Base-by-base conservation (phyloP, 192 early-diverging fungal genomes). In the Geranomyces michiganensis region DNA sequence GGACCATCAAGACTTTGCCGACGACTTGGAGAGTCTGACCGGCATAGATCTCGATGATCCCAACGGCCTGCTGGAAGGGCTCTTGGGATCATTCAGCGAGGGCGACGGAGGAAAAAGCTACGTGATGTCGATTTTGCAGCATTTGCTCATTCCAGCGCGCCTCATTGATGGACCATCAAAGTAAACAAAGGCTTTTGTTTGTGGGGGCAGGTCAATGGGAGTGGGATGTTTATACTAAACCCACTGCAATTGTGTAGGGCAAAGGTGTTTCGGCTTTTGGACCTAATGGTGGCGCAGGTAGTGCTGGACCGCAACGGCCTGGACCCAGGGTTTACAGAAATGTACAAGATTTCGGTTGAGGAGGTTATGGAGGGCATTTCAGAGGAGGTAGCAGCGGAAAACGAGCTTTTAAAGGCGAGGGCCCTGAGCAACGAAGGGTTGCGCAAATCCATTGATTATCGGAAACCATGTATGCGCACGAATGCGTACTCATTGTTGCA, bases 1-100 rank as follows among this genome's bases (percentile, higher is more conserved):
- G 15, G 81, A 83, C 68, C 67, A 76, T 31, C 62, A 83, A 22
- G 71, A 83, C 29, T 75, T 83, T 33, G 56, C 70, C 49, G 77
- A 82, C 22, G 75, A 77, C 29, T 47, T 84, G 53, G 79, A 76
- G 29, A 55, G 64, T 12, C 51, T 76, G n/a, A 59, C 63, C 13
- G 67, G 69, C 21, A 29, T 78, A 27, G 81, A 83, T 56, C n/a
- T 80, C 27, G 64, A 78, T 17, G 78, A 83, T 45, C 76, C 73
- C 22, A 69, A 62, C 21, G 64, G 62, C 21, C 73, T 83, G 12
- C 65, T 83, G 47, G 68, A 72, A 12, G 72, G 47, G 9, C 22
- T 78, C 0, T 63, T 83, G 51, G 67, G 67, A 22, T 68, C 70
- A 17, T 74, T 70, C 36, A 55, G 48, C 8, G 61, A 62, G 27